Evolutionary conservation across 2,329 filamentous ascomycete genomes (phyloP).

Genomic region (Beauveria sp.): DNA sequence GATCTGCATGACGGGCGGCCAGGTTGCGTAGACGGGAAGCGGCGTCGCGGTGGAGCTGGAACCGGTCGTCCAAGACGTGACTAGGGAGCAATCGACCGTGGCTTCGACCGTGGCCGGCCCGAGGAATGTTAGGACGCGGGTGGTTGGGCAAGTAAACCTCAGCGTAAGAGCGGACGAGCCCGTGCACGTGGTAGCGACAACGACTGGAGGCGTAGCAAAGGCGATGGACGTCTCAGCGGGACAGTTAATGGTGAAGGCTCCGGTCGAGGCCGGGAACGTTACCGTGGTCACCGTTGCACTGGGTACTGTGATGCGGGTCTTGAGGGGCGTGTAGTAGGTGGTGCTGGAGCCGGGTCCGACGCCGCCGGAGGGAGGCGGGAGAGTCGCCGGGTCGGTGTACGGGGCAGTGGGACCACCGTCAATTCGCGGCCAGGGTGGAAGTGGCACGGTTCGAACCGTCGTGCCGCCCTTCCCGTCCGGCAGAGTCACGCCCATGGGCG

Average conservation of each 20-base stretch:
- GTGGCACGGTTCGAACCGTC: constrained; percentile 13
- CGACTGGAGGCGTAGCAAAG: constrained; percentile 10
- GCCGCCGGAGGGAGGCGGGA: constrained; percentile 1
- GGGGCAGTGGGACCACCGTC: neutral
- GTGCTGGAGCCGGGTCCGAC: neutral
- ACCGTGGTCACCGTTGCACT: constrained; percentile 13
- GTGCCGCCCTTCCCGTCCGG: constrained; percentile 14
- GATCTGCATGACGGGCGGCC: neutral
- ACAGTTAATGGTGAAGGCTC: constrained; percentile 7
- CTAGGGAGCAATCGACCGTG: constrained; percentile 6
- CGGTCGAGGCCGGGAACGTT: constrained; percentile 10
- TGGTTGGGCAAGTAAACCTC: constrained; percentile 12
- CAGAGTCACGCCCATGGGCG: constrained; percentile 12
- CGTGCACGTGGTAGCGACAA: constrained; percentile 1
- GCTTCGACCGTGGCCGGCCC: constrained; percentile 11
- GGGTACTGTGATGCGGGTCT: constrained; percentile 8
- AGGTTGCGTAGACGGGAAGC: constrained; percentile 10
- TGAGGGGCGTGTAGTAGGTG: constrained; percentile 7
- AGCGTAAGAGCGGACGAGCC: neutral
- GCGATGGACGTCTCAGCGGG: constrained; percentile 10
- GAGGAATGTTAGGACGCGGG: constrained; percentile 13
- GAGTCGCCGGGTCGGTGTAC: constrained; percentile 4
- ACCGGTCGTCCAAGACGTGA: constrained; percentile 6
- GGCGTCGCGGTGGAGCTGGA: constrained; percentile 11
- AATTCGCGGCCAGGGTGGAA: constrained; percentile 17